Evolutionary conservation across 306 rosid genomes (phyloP).

Genomic region (Prunus campanulata): DNA sequence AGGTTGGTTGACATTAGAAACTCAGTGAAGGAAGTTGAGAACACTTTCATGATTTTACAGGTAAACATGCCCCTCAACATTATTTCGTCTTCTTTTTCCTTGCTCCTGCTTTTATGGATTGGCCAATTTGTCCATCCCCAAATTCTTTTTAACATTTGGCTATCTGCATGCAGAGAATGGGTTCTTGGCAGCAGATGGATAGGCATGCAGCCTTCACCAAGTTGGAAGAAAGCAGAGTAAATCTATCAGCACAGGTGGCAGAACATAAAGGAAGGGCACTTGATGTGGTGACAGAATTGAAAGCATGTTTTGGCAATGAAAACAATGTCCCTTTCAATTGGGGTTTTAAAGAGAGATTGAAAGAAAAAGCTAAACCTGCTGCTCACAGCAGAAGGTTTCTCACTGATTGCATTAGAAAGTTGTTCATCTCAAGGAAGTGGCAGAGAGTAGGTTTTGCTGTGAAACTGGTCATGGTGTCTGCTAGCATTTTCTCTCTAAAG

Average conservation of each 20-base stretch:
- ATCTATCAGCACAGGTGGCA: constrained; percentile 24
- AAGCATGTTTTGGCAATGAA: constrained; percentile 26
- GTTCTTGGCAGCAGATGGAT: constrained; percentile 22
- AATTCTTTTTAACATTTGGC: not conserved
- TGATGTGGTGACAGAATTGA: constrained; percentile 28
- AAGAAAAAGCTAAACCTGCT: not conserved
- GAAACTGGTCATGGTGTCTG: constrained; percentile 19
- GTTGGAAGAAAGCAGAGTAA: constrained; percentile 31
- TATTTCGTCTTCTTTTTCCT: not conserved
- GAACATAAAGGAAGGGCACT: constrained; percentile 22
- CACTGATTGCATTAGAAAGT: not conserved
- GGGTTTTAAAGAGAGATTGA: not conserved
- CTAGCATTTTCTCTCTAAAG: constrained; percentile 1
- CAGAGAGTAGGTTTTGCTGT: constrained; percentile 18
- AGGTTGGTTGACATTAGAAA: constrained; percentile 30
- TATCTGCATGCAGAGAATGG: constrained; percentile 19
- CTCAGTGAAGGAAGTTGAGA: constrained; percentile 27
- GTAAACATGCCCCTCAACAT: constrained; percentile 13
- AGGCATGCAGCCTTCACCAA: constrained; percentile 20
- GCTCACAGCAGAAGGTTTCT: not conserved
- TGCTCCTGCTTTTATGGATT: not conserved
- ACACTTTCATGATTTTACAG: constrained; percentile 28
- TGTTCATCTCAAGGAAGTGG: constrained; percentile 8
- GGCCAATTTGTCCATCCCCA: too few species aligned
- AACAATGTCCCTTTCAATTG: not conserved